phyloP scores from a whole-genome alignment of 2,329 filamentous ascomycete species.

The Botrytis hyacinthi region DNA sequence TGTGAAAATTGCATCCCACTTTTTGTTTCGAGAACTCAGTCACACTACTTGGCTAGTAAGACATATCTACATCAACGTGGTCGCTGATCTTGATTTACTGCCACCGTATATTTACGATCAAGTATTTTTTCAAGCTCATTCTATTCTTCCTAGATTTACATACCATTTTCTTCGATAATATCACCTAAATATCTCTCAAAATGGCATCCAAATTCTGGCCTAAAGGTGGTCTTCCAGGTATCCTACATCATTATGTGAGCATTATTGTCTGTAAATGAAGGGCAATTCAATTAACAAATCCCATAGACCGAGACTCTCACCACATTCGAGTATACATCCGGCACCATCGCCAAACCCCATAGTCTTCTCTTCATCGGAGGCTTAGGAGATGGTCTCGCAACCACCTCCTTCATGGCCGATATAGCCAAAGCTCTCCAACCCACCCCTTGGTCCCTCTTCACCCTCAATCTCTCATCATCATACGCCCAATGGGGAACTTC shows the following conservation, averaged over 20 bases:
- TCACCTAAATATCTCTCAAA: conserved; percentile 45
- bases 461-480: conserved; percentile 44
- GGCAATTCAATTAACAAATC: conserved; percentile 11
- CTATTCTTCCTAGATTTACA: background rate
- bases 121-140: background rate
- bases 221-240: conserved; percentile 35
- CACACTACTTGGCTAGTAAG: background rate
- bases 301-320: conserved; percentile 42
- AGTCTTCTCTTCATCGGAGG: conserved; percentile 54
- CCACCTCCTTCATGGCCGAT: conserved; percentile 47
- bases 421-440: conserved; percentile 44
- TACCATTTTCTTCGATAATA: background rate
- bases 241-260: conserved; percentile 40
- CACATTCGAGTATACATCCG: conserved; percentile 42
- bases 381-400: conserved; percentile 51
- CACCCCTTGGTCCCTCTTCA: conserved; percentile 42
- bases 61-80: background rate
- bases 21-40: background rate
- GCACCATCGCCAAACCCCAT: conserved; percentile 40
- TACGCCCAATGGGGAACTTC: conserved; percentile 41
- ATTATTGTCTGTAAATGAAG: background rate
- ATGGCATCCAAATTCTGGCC: conserved; percentile 41
- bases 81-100: background rate
- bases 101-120: too few species aligned
- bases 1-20: conserved; percentile 8